Base-by-base conservation (phyloP, 257 asterid species). In the Nicotiana tomentosiformis region DNA sequence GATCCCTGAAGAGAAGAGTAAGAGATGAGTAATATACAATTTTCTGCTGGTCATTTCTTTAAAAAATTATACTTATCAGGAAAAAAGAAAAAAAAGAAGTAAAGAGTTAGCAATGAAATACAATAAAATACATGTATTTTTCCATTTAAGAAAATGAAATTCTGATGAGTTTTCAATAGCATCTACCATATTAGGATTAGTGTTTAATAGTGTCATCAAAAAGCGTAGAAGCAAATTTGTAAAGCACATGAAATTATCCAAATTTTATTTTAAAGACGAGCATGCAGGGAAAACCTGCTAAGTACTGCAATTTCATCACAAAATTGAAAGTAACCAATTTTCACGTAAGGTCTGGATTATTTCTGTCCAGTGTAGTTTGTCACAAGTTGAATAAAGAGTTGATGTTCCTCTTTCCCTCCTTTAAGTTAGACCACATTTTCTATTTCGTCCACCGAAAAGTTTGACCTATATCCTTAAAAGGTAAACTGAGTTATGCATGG, bases 1-100 rank as follows among this genome's bases (percentile, higher is more conserved):
- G 99, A 91, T 89, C 99, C 99, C 99, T 96, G 91, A 64, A 85
- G 83, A 70, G 39, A 26, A 83, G 32, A 88, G 78, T 18, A 57
- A 60, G 84, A 62, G 66, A 77, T 35, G 62, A 76, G 80, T 51
- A 4, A 29, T 35, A 2, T 15, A 76, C 46, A 76, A 26, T 76
- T 26, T 74, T 43, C 26, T 23, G 62, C 62, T 51, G 64, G 26
- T 26, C 17, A 74, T 49, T 51, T 23, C 43, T 51, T 26, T 12
- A 43, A 49, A 29, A 76, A 7, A 12, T 46, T 49, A 26, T 49
- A 76, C 46, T 76, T 76, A 15, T 15, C 23, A 26, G 80, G 64
- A 9, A 76, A 76, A 26, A 23, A 11, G 33, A 20, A 70, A 2
- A 11, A 58, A 18, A 61, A n/a, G 15, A 61, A 43, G 2, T 3